Base-by-base conservation (phyloP, 1,284 basidiomycete species). In the Tilletia walkeri region DNA sequence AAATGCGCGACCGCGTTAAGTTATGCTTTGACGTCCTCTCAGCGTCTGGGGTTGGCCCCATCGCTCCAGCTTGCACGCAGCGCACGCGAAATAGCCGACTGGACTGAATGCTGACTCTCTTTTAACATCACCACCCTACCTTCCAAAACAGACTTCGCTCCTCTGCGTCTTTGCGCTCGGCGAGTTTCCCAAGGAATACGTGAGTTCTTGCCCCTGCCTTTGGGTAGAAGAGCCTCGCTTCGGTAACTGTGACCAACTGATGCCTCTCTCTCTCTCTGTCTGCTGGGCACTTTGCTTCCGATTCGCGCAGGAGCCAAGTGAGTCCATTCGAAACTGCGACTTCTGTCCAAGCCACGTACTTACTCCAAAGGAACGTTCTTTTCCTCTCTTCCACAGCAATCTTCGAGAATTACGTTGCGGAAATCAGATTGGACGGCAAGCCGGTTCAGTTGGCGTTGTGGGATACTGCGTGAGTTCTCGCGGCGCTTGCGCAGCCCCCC, bases 341-440 rank as follows among this genome's bases (percentile, higher is more conserved):
- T n/a, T 6, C 41, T 14, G 41, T 45, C 14, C 41, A 45, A 14
- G 41, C 41, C 6, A 45, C 9, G 9, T 45, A 45, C 41, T 45
- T 14, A 14, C 6, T 45, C 14, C 41, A 14, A 45, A 1, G 41
- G 6, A 3, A 1, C 14, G 41, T 9, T 45, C 41, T 7, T 14
- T 45, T 45, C 41, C 73, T 72, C 86, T 90, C 92, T 93, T 36
- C 48, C 7, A 24, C 66, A 59, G 69, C 80, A 72, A 94, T 96
- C 69, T 96, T 96, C 81, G 94, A 96, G 86, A 99, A 98, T 84
- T 99, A 97, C 85, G 95, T 98, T 72, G 95, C 95, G 63, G 95
- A 98, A 86, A 96, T 99, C 81, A 88, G 94, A 79, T 87, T 98
- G 69, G 95, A 99, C 85, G 94, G 94, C 76, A 98, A 98, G 85